Evolutionary conservation across 257 asterid species (phyloP).

Genomic region (Mentha longifolia): DNA sequence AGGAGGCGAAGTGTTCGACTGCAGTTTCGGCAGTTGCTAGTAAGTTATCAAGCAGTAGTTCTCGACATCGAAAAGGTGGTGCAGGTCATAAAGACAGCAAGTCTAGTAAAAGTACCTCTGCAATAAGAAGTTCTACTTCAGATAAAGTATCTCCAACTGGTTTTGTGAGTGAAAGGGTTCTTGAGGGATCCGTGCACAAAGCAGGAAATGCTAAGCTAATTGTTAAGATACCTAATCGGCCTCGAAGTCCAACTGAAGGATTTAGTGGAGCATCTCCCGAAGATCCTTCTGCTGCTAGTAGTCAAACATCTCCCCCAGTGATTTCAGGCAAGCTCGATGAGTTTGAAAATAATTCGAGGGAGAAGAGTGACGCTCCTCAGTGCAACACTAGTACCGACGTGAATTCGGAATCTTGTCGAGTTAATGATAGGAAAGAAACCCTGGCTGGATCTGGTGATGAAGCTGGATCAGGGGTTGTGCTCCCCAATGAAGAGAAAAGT

Average conservation of each 20-base stretch:
- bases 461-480: constrained; percentile 48
- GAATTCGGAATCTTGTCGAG: constrained; percentile 47
- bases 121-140: constrained; percentile 45
- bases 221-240: constrained; percentile 77
- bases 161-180: constrained; percentile 51
- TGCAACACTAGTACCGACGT: constrained; percentile 47
- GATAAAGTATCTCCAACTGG: constrained; percentile 62
- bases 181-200: constrained; percentile 51
- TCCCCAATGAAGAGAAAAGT: constrained; percentile 59
- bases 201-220: constrained; percentile 65
- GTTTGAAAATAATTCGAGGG: constrained; percentile 44
- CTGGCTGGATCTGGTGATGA: constrained; percentile 56
- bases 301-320: constrained; percentile 65
- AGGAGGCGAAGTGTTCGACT: constrained; percentile 61
- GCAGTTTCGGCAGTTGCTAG: constrained; percentile 53
- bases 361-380: constrained; percentile 49
- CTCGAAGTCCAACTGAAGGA: constrained; percentile 72
- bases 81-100: constrained; percentile 62
- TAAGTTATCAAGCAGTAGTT: constrained; percentile 56
- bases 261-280: constrained; percentile 58
- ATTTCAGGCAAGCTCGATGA: constrained; percentile 52
- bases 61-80: constrained; percentile 60
- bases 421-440: constrained; percentile 53
- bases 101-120: constrained; percentile 50
- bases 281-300: constrained; percentile 53